These are phyloP conservation scores for Cocos nucifera DNA, from an alignment of 176 grass and related monocot species.

Conservation along the genomic window DNA sequence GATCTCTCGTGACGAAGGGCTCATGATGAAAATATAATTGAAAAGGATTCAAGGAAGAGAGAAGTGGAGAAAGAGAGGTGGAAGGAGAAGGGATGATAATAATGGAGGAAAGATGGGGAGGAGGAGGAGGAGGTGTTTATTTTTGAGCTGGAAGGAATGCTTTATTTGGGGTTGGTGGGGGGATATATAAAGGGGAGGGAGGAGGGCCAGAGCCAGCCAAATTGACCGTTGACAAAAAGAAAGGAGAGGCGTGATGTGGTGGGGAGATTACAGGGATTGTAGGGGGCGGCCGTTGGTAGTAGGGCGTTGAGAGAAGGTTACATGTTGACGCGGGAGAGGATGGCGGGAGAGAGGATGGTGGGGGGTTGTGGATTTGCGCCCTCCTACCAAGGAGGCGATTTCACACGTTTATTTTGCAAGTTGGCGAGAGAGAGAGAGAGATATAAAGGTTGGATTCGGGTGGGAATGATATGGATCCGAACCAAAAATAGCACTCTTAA, in stretches of 20 bases:
- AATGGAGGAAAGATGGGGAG: neutral
- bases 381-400: too few species aligned
- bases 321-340: neutral
- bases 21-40: constrained; percentile 15
- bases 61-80: neutral
- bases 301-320: neutral
- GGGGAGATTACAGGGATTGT: neutral
- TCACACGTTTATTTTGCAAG: too few species aligned
- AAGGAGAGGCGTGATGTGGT: neutral
- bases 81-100: too few species aligned
- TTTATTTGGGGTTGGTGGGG: too few species aligned
- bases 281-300: neutral
- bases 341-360: neutral
- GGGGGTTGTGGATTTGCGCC: too few species aligned
- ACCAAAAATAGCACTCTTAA: too few species aligned
- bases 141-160: too few species aligned
- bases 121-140: constrained; percentile 19
- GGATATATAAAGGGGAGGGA: neutral
- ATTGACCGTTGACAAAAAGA: constrained; percentile 4
- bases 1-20: constrained; percentile 29
- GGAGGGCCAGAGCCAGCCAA: neutral
- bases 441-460: too few species aligned
- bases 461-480: too few species aligned
- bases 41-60: constrained; percentile 6
- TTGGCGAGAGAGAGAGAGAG: too few species aligned